phyloP scores from a whole-genome alignment of 345 rosid species.

The Xanthoceras sorbifolium region DNA sequence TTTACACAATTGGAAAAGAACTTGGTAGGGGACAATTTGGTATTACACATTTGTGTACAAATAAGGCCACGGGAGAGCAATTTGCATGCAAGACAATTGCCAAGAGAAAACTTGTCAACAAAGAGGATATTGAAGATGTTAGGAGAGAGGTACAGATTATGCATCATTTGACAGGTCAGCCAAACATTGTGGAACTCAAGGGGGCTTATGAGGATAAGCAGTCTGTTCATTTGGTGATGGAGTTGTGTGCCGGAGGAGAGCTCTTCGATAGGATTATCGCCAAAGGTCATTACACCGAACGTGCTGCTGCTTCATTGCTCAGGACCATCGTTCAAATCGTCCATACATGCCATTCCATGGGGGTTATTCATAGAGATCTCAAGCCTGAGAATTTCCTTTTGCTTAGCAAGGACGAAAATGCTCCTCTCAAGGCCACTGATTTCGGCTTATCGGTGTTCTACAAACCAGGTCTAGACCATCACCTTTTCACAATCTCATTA shows the following conservation, averaged over 20 bases:
- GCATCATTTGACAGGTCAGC: slow-evolving; percentile 91
- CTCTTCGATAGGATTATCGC: slow-evolving; percentile 88
- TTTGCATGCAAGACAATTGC: slow-evolving; percentile 95
- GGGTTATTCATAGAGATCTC: slow-evolving; percentile 91
- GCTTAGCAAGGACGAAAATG: slow-evolving; percentile 69
- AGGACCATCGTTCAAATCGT: slow-evolving; percentile 85
- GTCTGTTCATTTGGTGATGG: slow-evolving; percentile 94
- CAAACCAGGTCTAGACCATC: slow-evolving; percentile 60
- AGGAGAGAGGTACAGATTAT: slow-evolving; percentile 91
- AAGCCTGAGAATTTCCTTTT: slow-evolving; percentile 92
- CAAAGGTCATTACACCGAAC: slow-evolving; percentile 89
- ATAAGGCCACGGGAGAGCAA: slow-evolving; percentile 66
- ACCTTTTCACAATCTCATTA: too few relatives aligned
- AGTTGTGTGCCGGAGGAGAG: slow-evolving; percentile 93
- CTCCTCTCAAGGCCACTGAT: slow-evolving; percentile 95
- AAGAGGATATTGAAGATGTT: slow-evolving; percentile 93
- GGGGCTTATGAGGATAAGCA: slow-evolving; percentile 96
- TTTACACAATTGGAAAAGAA: slow-evolving; percentile 75
- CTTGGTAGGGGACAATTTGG: slow-evolving; percentile 94
- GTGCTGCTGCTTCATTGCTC: slow-evolving; percentile 86
- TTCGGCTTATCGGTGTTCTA: slow-evolving; percentile 89
- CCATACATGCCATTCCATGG: slow-evolving; percentile 93
- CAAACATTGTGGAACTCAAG: slow-evolving; percentile 87
- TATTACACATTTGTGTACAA: slow-evolving; percentile 79
- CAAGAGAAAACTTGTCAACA: slow-evolving; percentile 76